Percentiles rank a stretch among this genome's conserved stretches.
Evolutionary conservation across 768 basidiomycete species (phyloP).

Genomic region (Termitomyces sp.): DNA sequence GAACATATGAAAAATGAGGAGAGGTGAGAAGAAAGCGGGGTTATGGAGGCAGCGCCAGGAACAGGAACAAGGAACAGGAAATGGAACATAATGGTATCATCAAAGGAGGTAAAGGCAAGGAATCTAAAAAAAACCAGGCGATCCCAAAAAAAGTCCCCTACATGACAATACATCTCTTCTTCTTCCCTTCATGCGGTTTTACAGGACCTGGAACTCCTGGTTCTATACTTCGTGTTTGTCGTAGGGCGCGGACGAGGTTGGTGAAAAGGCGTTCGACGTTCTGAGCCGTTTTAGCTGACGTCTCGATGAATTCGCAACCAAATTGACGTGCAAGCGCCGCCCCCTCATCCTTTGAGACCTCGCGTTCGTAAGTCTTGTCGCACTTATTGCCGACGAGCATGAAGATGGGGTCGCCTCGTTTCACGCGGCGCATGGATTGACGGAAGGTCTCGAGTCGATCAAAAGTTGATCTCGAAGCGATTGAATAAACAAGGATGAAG

Average conservation of each 20-base stretch:
- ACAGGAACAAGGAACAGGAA: slow-evolving; percentile 27
- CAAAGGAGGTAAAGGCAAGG: slow-evolving; percentile 66
- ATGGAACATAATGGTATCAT: slow-evolving; percentile 70
- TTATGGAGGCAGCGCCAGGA: slow-evolving; percentile 27
- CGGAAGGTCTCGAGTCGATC: slow-evolving; percentile 88
- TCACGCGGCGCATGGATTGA: slow-evolving; percentile 86
- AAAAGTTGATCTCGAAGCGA: slow-evolving; percentile 90
- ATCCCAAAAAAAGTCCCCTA: slow-evolving; percentile 68
- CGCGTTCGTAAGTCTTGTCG: slow-evolving; percentile 88
- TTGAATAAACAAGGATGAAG: slow-evolving; percentile 96
- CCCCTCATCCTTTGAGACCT: slow-evolving; percentile 91
- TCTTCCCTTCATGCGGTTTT: slow-evolving; percentile 38
- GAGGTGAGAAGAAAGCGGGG: slow-evolving; percentile 21
- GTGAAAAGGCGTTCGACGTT: slow-evolving; percentile 92
- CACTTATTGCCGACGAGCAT: slow-evolving; percentile 97
- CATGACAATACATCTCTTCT: slow-evolving; percentile 74
- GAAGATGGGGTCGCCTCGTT: slow-evolving; percentile 81
- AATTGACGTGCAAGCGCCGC: slow-evolving; percentile 75
- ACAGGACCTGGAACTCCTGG: slow-evolving; percentile 37
- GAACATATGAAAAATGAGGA: slow-evolving; percentile 23
- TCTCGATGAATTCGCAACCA: slow-evolving; percentile 94
- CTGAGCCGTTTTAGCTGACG: slow-evolving; percentile 91
- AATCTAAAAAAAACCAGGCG: slow-evolving; percentile 52
- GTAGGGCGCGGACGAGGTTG: slow-evolving; percentile 79
- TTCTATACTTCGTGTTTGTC: slow-evolving; percentile 64